Conservation (phyloP, 1,284 basidiomycete species). For the Pseudozyma thailandica region DNA sequence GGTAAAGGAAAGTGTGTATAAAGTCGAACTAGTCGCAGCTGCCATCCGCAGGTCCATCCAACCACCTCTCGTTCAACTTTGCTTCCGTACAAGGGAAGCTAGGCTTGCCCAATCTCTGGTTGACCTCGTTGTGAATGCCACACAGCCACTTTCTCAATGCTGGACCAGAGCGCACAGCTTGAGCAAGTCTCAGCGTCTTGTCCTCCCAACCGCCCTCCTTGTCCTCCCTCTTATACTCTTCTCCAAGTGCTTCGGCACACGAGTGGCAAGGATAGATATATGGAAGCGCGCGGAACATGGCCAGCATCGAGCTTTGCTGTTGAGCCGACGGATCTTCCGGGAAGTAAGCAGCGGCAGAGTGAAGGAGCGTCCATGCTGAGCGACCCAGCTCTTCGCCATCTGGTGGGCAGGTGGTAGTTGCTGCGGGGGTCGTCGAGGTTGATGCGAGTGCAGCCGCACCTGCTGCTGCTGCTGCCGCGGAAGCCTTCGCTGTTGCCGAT, state of each 20-base stretch:
- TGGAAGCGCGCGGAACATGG: conserved; percentile 55
- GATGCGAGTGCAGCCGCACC: conserved; percentile 9
- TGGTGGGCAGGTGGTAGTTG: conserved; percentile 49
- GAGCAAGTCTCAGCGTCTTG: conserved; percentile 17
- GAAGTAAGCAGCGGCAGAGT: conserved; percentile 64
- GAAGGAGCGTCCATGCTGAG: conserved; percentile 64
- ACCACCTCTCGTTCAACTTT: conserved; percentile 57
- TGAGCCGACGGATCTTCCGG: conserved; percentile 49
- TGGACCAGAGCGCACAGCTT: conserved; percentile 37
- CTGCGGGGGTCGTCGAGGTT: conserved; percentile 9
- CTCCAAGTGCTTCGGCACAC: conserved; percentile 57
- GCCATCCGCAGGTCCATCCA: conserved; percentile 58
- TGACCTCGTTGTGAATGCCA: conserved; percentile 66
- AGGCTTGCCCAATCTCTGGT: conserved; percentile 62
- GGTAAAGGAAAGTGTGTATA: conserved; percentile 2
- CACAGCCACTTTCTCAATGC: conserved; percentile 61
- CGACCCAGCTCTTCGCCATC: conserved; percentile 63
- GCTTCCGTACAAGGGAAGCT: conserved; percentile 55
- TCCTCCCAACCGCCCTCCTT: conserved; percentile 47
- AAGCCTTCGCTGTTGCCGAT: background rate
- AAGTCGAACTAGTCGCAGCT: conserved; percentile 49
- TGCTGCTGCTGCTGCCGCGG: conserved; percentile 3
- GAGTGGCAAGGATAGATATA: conserved; percentile 62
- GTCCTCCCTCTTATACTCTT: conserved; percentile 50
- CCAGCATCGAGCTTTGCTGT: conserved; percentile 57